Evolutionary conservation across 2,329 filamentous ascomycete species (phyloP).

Genomic region (Xylariomycetidae sp.): DNA sequence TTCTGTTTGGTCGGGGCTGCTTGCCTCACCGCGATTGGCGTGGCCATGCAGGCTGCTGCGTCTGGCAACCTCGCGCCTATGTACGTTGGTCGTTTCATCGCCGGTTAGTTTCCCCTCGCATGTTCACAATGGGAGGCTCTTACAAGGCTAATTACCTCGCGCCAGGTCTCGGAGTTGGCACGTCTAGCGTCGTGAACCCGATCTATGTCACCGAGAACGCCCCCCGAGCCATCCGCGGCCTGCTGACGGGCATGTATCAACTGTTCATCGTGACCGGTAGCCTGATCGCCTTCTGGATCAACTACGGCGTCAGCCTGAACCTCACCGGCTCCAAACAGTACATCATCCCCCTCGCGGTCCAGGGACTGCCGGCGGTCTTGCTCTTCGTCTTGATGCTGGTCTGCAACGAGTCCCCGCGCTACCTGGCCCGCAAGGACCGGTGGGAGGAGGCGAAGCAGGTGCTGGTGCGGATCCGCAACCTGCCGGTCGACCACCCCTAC

Average conservation of each 20-base stretch:
- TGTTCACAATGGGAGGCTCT: too few relatives aligned
- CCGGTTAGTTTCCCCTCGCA: slow-evolving; percentile 28
- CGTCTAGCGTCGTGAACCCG: slow-evolving; percentile 36
- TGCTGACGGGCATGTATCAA: slow-evolving; percentile 39
- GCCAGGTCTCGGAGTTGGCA: slow-evolving; percentile 35
- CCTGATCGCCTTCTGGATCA: slow-evolving; percentile 43
- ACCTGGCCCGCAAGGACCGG: slow-evolving; percentile 56
- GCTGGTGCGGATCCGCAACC: slow-evolving; percentile 49
- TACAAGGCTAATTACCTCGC: not conserved
- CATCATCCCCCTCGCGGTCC: slow-evolving; percentile 56
- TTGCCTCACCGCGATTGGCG: slow-evolving; percentile 49
- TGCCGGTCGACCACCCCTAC: slow-evolving; percentile 47
- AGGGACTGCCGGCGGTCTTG: slow-evolving; percentile 55
- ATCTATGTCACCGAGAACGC: slow-evolving; percentile 40
- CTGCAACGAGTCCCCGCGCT: slow-evolving; percentile 59
- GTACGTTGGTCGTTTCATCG: slow-evolving; percentile 55
- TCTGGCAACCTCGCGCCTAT: slow-evolving; percentile 51
- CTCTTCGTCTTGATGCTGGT: slow-evolving; percentile 55
- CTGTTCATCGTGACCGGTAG: slow-evolving; percentile 40
- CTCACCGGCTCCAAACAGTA: slow-evolving; percentile 30
- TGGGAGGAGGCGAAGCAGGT: slow-evolving; percentile 56
- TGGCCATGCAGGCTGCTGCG: slow-evolving; percentile 54
- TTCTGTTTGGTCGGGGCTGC: slow-evolving; percentile 47
- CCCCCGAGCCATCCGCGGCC: slow-evolving; percentile 37
- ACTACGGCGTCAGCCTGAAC: slow-evolving; percentile 41